Evolutionary conservation across 2,329 filamentous ascomycete genomes (phyloP).

Genomic region (Volutella citrinella): DNA sequence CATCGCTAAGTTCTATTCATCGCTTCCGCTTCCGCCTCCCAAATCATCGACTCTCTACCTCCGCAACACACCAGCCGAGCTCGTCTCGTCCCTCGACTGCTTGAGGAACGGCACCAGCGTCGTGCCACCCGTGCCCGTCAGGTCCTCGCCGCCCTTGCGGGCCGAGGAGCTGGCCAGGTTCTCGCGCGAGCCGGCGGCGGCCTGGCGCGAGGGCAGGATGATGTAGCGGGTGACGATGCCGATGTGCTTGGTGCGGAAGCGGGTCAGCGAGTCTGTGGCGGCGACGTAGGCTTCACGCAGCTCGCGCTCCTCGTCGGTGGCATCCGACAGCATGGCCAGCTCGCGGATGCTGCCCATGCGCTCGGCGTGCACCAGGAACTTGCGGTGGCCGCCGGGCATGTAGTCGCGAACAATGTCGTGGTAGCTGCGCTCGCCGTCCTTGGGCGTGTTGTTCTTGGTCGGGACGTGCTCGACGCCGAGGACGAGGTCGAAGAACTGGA

Average conservation of each 20-base stretch:
- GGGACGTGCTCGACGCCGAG: slow-evolving; percentile 74
- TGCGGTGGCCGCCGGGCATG: slow-evolving; percentile 82
- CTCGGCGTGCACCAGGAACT: slow-evolving; percentile 71
- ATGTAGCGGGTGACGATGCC: slow-evolving; percentile 90
- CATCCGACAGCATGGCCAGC: slow-evolving; percentile 56
- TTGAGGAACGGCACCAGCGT: slow-evolving; percentile 85
- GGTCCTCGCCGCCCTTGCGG: slow-evolving; percentile 37
- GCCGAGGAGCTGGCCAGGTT: slow-evolving; percentile 47
- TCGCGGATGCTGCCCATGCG: slow-evolving; percentile 71
- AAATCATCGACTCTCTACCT: too few relatives aligned
- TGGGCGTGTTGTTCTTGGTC: slow-evolving; percentile 30
- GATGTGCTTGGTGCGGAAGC: slow-evolving; percentile 82
- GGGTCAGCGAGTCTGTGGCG: slow-evolving; percentile 71
- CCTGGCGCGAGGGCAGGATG: slow-evolving; percentile 66
- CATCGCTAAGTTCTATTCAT: too few relatives aligned
- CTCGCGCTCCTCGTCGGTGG: slow-evolving; percentile 46
- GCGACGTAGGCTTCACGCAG: slow-evolving; percentile 58
- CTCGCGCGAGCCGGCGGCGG: slow-evolving; percentile 20
- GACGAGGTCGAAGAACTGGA: slow-evolving; percentile 89
- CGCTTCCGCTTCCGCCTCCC: too few relatives aligned
- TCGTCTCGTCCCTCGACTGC: slow-evolving; percentile 82
- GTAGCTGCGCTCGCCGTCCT: slow-evolving; percentile 35
- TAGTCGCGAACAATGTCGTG: slow-evolving; percentile 75
- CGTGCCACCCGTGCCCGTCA: slow-evolving; percentile 86
- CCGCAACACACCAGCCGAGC: slow-evolving; percentile 32